phyloP scores from a whole-genome alignment of 1,139 yeast species.

The Hemisphaericaspora subhashii region DNA sequence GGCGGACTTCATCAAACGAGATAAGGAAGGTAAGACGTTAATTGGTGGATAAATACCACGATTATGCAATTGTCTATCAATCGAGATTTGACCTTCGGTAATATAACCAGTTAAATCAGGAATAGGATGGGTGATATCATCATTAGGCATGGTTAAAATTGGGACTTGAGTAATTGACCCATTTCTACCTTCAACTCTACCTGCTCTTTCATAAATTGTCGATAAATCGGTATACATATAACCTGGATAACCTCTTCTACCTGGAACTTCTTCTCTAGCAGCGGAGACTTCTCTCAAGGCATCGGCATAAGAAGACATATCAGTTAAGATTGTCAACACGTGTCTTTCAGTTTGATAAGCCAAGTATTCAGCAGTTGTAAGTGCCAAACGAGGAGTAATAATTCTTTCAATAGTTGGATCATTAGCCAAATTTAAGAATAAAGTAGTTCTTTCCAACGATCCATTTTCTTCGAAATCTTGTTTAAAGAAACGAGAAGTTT shows the following conservation, averaged over 20 bases:
- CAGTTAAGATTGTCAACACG: constrained; percentile 95
- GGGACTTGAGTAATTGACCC: constrained; percentile 99
- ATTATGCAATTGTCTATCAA: constrained; percentile 94
- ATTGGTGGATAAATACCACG: constrained; percentile 99
- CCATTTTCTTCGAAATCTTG: constrained; percentile 99
- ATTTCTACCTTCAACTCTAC: constrained; percentile 99
- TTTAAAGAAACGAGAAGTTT: constrained; percentile 62
- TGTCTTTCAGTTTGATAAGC: constrained; percentile 99
- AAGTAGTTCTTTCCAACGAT: constrained; percentile 93
- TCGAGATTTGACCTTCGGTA: constrained; percentile 97
- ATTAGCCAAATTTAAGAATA: constrained; percentile 95
- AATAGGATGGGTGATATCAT: constrained; percentile 98
- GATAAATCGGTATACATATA: constrained; percentile 99
- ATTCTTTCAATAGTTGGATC: constrained; percentile 99
- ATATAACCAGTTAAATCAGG: constrained; percentile 99
- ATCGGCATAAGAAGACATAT: constrained; percentile 99
- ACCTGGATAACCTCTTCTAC: constrained; percentile 99
- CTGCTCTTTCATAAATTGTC: constrained; percentile 98
- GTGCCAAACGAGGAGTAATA: constrained; percentile 98
- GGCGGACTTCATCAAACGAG: constrained; percentile 98
- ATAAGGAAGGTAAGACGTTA: constrained; percentile 93
- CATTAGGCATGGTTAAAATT: constrained; percentile 98
- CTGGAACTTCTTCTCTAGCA: constrained; percentile 99
- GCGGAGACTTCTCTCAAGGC: constrained; percentile 99
- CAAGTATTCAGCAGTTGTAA: constrained; percentile 96